Percentiles rank a stretch among this genome's conserved stretches.
Evolutionary conservation across 2,329 filamentous ascomycete species (phyloP).

Genomic region (Alternaria burnsii): DNA sequence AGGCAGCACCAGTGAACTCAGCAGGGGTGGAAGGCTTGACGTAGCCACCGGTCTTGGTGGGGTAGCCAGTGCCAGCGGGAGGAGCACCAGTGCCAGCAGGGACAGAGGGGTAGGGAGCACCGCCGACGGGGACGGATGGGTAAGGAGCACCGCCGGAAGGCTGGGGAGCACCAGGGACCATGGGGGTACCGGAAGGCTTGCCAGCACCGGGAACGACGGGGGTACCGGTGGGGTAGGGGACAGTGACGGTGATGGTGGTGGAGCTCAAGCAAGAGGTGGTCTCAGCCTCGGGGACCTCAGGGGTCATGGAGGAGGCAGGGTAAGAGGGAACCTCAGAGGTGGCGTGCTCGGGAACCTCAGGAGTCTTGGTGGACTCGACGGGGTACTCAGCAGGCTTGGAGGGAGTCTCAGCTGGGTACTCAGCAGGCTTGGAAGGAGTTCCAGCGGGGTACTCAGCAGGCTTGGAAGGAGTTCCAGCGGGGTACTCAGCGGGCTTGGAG

Average conservation of each 20-base stretch:
- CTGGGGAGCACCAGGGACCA: slow-evolving; percentile 2
- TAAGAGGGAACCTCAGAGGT: slow-evolving; percentile 9
- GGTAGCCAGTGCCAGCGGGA: slow-evolving; percentile 38
- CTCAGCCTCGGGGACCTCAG: slow-evolving; percentile 20
- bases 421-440: slow-evolving; percentile 8
- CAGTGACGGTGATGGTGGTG: slow-evolving; percentile 54
- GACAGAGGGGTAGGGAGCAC: slow-evolving; percentile 24
- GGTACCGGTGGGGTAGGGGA: slow-evolving; percentile 51
- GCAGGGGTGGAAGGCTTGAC: slow-evolving; percentile 42
- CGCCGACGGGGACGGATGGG: slow-evolving; percentile 13
- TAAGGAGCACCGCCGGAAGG: slow-evolving; percentile 25
- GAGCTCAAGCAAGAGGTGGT: slow-evolving; percentile 50
- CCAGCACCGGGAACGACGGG: slow-evolving; percentile 14
- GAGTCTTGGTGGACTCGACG: slow-evolving; percentile 9
- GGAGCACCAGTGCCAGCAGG: slow-evolving; percentile 20
- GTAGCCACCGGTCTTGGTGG: slow-evolving; percentile 44
- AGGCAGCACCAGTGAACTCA: slow-evolving; percentile 51
- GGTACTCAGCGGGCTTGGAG: slow-evolving; percentile 8
- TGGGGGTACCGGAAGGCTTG: slow-evolving; percentile 10
- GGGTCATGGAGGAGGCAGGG: slow-evolving; percentile 7
- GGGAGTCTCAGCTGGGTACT: slow-evolving; percentile 11
- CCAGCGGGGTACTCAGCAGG: slow-evolving; percentile 15
- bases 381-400: slow-evolving; percentile 14
- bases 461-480: slow-evolving; percentile 9
- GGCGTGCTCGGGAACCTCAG: slow-evolving; percentile 21